Evolutionary conservation across 2,329 filamentous ascomycete species (phyloP).

Genomic region (Colletotrichum sojae): DNA sequence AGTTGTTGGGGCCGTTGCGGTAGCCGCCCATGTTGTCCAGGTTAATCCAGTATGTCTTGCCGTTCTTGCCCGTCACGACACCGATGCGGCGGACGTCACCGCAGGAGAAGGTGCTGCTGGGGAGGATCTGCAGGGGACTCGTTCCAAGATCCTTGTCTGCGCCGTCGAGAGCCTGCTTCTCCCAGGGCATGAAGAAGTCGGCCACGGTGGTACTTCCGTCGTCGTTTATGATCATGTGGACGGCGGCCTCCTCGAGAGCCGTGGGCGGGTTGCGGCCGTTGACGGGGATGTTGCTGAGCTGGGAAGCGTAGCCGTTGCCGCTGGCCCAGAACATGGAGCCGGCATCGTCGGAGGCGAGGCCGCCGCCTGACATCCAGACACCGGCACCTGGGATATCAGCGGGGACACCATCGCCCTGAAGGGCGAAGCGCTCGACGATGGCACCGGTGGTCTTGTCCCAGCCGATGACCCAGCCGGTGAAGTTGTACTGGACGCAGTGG

Average conservation of each 20-base stretch:
- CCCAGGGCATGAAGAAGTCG: conserved; percentile 70
- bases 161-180: conserved; percentile 64
- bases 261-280: conserved; percentile 55
- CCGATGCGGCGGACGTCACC: conserved; percentile 61
- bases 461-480: conserved; percentile 67
- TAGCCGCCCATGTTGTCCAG: conserved; percentile 58
- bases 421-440: conserved; percentile 57
- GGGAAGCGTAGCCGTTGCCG: conserved; percentile 58
- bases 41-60: conserved; percentile 62
- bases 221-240: conserved; percentile 57
- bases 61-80: conserved; percentile 65
- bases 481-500: conserved; percentile 70
- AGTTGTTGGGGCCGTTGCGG: conserved; percentile 51
- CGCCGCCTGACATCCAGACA: conserved; percentile 59
- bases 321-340: conserved; percentile 57
- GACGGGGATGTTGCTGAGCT: conserved; percentile 54
- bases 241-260: conserved; percentile 60
- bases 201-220: conserved; percentile 60
- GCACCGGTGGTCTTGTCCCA: conserved; percentile 59
- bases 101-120: conserved; percentile 60
- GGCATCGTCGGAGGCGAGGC: conserved; percentile 55
- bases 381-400: conserved; percentile 57
- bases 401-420: conserved; percentile 56
- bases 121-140: conserved; percentile 59
- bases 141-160: conserved; percentile 66